A percentile compares a stretch with the other conserved stretches of the same genome.
phyloP scores from a whole-genome alignment of 306 rosid genomes.

The Pyrus bretschneideri region DNA sequence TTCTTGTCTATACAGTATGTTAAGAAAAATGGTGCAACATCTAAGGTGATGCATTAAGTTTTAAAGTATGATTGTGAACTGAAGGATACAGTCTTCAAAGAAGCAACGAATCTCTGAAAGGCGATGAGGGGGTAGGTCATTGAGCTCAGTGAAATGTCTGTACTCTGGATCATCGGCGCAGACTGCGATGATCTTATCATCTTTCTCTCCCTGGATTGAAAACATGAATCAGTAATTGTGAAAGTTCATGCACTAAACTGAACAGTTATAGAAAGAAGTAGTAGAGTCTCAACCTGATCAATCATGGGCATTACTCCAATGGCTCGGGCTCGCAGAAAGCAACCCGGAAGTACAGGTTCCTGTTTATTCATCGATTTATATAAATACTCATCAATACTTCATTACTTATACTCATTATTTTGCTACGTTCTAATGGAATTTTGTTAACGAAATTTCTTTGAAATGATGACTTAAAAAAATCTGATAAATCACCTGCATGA shows the following conservation, averaged over 20 bases:
- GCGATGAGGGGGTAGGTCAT: constrained; percentile 92
- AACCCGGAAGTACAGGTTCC: constrained; percentile 98
- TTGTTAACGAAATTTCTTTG: not conserved
- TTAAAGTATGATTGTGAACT: not conserved
- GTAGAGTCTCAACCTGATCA: constrained; percentile 49
- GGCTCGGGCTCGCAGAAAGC: constrained; percentile 87
- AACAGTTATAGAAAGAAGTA: not conserved
- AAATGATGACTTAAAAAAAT: not conserved
- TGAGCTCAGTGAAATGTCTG: constrained; percentile 66
- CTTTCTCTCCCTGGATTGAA: constrained; percentile 75
- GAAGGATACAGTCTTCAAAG: constrained; percentile 96
- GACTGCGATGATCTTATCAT: constrained; percentile 95
- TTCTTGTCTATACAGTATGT: constrained; percentile 67
- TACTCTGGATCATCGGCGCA: constrained; percentile 98
- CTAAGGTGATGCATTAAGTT: not conserved
- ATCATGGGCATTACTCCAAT: constrained; percentile 99
- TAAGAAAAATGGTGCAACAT: constrained; percentile 9
- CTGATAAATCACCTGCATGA: constrained; percentile 73
- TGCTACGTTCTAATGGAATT: not conserved
- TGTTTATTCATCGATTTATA: constrained; percentile 25
- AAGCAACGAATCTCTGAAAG: constrained; percentile 85
- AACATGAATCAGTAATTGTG: not conserved
- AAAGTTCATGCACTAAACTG: not conserved
- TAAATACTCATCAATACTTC: not conserved
- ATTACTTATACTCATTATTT: not conserved